Evolutionary conservation across 176 grass and related monocot genomes (phyloP), one percentile per base, ranked within the genome.

Genomic region (Triticum timopheevii): DNA sequence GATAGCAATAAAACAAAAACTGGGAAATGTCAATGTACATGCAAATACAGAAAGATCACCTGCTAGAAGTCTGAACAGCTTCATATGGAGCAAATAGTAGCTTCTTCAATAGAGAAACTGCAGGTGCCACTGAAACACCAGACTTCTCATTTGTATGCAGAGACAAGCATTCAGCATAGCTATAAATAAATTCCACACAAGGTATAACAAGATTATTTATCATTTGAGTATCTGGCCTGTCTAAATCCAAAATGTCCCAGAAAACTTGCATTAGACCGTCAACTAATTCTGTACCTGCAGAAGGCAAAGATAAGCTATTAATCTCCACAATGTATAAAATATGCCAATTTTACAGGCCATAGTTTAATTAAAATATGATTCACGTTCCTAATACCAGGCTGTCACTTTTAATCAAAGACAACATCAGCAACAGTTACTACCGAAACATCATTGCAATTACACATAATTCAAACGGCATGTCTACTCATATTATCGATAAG

Each of bases 11-110:
- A 70, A 70, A 79, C 49, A 20, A 25, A 80, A 65, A 70, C 17
- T 68, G 58, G 49, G 16, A 73, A 52, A 82, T 70, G 20, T 62
- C 17, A 71, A 84, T 69, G n/a, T 62, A 86, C 38, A 64, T 19
- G 36, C 10, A 77, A 76, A 72, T 86, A 16, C 72, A 97, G 77
- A 87, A 28, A 36, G 24, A 78, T 64, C 77, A 95, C 96, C 96
- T 98, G 96, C 96, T 98, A 44, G 96, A 98, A 56, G 93, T 98
- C 79, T 98, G 96, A 36, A 98, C 96, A 56, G 93, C 93, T 76
- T 94, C 96, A 89, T 92, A 98, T 79, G 96, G 96, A 63, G 96
- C 92, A 90, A 98, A 98, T 45, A 98, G 93, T 81, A 98, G 86
- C 87, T 92, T 93, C 87, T 96, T 98, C 47, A 98, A 70, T 79